Base-by-base conservation (phyloP, 768 basidiomycete species). In the Hericium alpestre region DNA sequence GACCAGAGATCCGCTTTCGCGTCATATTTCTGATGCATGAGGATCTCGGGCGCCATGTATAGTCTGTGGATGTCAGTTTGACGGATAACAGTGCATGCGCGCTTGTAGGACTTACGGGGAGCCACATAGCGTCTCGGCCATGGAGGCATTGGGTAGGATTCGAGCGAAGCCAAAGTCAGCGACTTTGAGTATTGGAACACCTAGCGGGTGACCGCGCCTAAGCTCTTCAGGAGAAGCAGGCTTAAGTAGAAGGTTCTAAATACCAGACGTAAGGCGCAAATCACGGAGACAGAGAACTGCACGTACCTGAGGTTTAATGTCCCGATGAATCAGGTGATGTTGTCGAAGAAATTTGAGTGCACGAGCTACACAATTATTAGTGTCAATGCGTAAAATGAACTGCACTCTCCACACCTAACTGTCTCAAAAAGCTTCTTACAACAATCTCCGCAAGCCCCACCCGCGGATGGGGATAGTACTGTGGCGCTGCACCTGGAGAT, bases 1-100 rank as follows among this genome's bases (percentile, higher is more conserved):
- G 92, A 94, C 96, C 96, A 99, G 1, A 99, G 77, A 68, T 99
- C 96, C 11, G 91, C 96, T 68, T 93, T 95, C 18, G 94, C 94
- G 68, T 96, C 93, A 70, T 99, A 98, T 68, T 94, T 94, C 72
- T 98, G 87, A 69, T 96, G 96, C 15, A 90, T 83, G 11, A 99
- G 74, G 64, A 99, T 98, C 71, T 99, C 96, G 0, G 96, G 96
- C 0, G 96, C 96, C 96, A 98, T 99, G 73, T 99, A 99, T 32
- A 99, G 72, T 51, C 92, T 93, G 56, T 6, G 13, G 50, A 55
- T 15, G 27, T 38, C 32, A 22, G 25, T 8, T 7, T 23, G 16
- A 5, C 15, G 25, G 1, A 18, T 18, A 18, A 15, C n/a, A n/a
- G n/a, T n/a, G n/a, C n/a, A 38, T 2, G 16, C 32, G 6, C 6